Conservation (phyloP, 306 rosid genomes). For the Cucumis cinereus region DNA sequence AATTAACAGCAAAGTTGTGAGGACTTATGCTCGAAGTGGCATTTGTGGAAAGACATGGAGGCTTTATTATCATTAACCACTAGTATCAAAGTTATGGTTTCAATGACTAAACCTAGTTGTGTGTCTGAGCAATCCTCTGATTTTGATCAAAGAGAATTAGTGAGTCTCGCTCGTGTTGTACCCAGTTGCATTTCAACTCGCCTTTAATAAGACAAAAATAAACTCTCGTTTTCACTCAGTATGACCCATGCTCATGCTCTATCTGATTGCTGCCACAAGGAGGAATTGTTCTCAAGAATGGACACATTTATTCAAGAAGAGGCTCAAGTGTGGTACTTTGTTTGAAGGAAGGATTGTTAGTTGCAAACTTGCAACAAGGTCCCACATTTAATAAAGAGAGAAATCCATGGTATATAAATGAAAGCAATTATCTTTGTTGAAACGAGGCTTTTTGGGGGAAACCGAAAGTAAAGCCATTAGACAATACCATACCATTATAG, state of each 20-base stretch:
- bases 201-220: not conserved
- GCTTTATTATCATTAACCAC: no score
- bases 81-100: not conserved
- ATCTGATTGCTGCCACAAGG: not conserved
- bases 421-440: no score
- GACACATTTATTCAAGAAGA: not conserved
- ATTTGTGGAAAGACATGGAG: no score
- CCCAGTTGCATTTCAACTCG: not conserved
- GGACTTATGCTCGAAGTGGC: no score
- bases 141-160: not conserved
- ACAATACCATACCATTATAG: no score
- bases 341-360: not conserved
- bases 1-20: no score
- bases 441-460: not conserved
- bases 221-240: not conserved
- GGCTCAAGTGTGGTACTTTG: not conserved
- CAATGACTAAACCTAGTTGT: not conserved
- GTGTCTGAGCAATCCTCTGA: not conserved
- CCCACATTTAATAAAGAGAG: not conserved
- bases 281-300: not conserved
- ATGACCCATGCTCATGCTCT: not conserved
- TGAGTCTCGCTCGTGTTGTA: not conserved
- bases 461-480: no score
- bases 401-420: not conserved
- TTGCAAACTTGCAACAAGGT: not conserved